These are phyloP conservation scores for Ostreobium quekettii DNA, from an alignment of 139 green algal genomes.

Conservation along the genomic window DNA sequence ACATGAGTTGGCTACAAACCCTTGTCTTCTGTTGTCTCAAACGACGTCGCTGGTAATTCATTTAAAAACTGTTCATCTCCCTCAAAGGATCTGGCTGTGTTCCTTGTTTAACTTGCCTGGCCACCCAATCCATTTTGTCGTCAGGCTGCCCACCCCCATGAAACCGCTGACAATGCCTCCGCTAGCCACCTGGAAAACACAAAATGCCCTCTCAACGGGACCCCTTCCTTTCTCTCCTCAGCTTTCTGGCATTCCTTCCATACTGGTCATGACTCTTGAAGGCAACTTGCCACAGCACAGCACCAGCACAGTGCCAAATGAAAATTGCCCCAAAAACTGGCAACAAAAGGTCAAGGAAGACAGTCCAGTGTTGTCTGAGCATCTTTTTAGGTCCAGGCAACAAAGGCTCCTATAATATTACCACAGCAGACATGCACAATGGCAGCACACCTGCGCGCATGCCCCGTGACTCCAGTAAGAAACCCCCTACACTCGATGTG, in stretches of 20 bases:
- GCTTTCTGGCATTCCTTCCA: not conserved
- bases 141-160: not conserved
- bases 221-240: not conserved
- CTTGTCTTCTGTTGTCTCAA: not conserved
- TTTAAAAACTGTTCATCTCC: not conserved
- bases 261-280: not conserved
- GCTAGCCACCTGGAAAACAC: not conserved
- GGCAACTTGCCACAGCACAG: not conserved
- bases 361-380: too few relatives aligned
- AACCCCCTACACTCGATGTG: too few relatives aligned
- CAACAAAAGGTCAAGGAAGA: not conserved
- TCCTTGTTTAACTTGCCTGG: not conserved
- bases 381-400: too few relatives aligned
- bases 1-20: not conserved
- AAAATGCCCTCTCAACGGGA: not conserved
- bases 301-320: not conserved
- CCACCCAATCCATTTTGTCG: constrained; percentile 16
- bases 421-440: too few relatives aligned
- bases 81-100: not conserved
- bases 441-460: too few relatives aligned
- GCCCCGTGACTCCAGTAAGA: too few relatives aligned
- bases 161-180: constrained; percentile 10
- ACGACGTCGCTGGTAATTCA: not conserved
- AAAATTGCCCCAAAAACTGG: not conserved
- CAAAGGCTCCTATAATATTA: too few relatives aligned